Conservation (phyloP, 352 stramenopile genomes). For the Phytophthora lateralis region DNA sequence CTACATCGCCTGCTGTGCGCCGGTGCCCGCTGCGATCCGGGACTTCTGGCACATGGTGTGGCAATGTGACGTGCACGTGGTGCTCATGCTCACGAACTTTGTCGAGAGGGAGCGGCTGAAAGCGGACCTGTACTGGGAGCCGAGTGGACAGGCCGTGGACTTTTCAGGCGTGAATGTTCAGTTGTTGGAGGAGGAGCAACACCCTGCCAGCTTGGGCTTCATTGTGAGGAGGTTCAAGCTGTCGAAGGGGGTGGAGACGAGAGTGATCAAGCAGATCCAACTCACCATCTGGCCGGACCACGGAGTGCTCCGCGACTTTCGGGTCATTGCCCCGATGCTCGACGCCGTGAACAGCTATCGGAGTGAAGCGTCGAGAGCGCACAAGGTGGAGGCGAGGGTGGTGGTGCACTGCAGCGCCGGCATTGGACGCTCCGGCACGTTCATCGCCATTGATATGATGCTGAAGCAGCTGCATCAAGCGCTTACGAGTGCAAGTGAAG, state of each 20-base stretch:
- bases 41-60: constrained; percentile 90
- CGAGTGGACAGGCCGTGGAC: constrained; percentile 44
- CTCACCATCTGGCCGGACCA: constrained; percentile 84
- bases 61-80: constrained; percentile 73
- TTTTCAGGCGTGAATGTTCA: constrained; percentile 62
- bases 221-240: constrained; percentile 63
- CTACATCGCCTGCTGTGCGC: constrained; percentile 83
- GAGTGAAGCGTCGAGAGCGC: constrained; percentile 26
- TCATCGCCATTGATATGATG: constrained; percentile 86
- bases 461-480: constrained; percentile 56
- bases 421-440: constrained; percentile 81
- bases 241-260: constrained; percentile 27
- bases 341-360: constrained; percentile 64
- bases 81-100: constrained; percentile 91
- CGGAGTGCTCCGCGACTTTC: constrained; percentile 74
- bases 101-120: constrained; percentile 75
- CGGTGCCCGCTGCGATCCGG: constrained; percentile 57
- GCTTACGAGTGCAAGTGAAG: constrained; percentile 8
- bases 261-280: constrained; percentile 72
- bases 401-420: constrained; percentile 84
- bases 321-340: constrained; percentile 74
- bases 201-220: constrained; percentile 40
- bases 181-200: constrained; percentile 43
- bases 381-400: constrained; percentile 39
- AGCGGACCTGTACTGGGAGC: constrained; percentile 79